Evolutionary conservation across 352 stramenopile species (phyloP).

Genomic region (Pseudoperonospora humuli): DNA sequence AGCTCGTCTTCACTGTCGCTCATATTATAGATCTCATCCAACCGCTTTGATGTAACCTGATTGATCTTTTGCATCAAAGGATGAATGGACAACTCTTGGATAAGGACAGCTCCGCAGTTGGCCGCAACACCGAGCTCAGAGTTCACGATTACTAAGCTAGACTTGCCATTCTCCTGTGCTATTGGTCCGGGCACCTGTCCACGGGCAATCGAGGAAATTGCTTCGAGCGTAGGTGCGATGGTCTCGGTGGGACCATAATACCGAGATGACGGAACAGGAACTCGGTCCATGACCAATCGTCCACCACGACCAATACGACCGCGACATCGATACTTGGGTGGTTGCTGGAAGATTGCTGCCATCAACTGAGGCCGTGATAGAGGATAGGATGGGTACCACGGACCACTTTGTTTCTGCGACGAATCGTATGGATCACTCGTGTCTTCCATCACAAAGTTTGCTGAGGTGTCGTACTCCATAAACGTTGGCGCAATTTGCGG

Average conservation of each 20-base stretch:
- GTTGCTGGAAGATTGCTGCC: constrained; percentile 58
- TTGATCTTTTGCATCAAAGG: constrained; percentile 44
- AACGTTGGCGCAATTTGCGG: constrained; percentile 40
- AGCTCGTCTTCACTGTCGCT: constrained; percentile 81
- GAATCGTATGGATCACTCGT: constrained; percentile 24
- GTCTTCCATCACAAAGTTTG: constrained; percentile 51
- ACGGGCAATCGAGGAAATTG: not conserved
- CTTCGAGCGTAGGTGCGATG: constrained; percentile 35
- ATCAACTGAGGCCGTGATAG: constrained; percentile 51
- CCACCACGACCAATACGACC: constrained; percentile 66
- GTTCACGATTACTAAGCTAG: constrained; percentile 1
- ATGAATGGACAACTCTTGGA: constrained; percentile 56
- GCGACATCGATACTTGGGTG: constrained; percentile 62
- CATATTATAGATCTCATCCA: constrained; percentile 81
- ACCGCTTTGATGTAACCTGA: constrained; percentile 38
- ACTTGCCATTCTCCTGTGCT: constrained; percentile 5
- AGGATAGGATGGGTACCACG: constrained; percentile 60
- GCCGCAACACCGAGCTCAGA: constrained; percentile 14
- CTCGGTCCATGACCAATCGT: constrained; percentile 65
- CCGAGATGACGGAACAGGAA: constrained; percentile 42
- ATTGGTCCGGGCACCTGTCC: not conserved
- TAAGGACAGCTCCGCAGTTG: constrained; percentile 45
- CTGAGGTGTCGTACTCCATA: constrained; percentile 68
- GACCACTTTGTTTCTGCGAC: constrained; percentile 15
- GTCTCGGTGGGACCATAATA: constrained; percentile 51